Evolutionary conservation across 345 rosid species (phyloP), one percentile per base, ranked within the genome.

Genomic region (Euphorbia tirucalli): DNA sequence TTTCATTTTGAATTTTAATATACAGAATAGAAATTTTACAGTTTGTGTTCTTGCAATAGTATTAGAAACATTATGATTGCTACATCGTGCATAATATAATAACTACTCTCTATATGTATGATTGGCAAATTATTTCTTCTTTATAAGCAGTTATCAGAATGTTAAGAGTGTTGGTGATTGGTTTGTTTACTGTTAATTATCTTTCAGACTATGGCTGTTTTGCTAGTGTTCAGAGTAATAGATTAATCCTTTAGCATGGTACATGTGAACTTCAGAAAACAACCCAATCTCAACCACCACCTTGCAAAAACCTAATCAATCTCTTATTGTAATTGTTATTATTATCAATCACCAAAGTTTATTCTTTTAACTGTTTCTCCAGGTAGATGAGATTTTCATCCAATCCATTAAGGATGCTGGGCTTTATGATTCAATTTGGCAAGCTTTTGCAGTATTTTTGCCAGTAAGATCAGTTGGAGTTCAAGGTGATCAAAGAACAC

Each of bases 401-500:
- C 98, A 96, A 69, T 88, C 99, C 28, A 96, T 96, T 75, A 93
- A 89, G 84, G 96, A 96, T 56, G 99, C 96, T 0, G 98, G 97
- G 69, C 88, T 96, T 7, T 96, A 96, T 66, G 97, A 96, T 84
- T 75, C 72, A 11, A 96, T 96, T 72, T 96, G 99, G 98, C 99
- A 96, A 88, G 99, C 99, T 73, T 96, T 93, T 62, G 98, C 97
- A 22, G 99, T 96, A 67, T 93, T 93, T 84, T 83, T 96, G 79
- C 99, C 99, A 24, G 83, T 96, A 69, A 86, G 91, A 78, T 90
- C 97, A 21, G 99, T 93, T 73, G 99, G 98, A 80, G 97, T 96
- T 77, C 98, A 93, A 84, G 99, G 99, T 2, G 98, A 96, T 87
- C 96, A 96, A 84, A 88, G 99, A 81, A 93, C 99, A 13, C 98